These are phyloP conservation scores for Pulchroboletus neoregius DNA, from an alignment of 1,284 basidiomycete genomes.

Conservation along the genomic window DNA sequence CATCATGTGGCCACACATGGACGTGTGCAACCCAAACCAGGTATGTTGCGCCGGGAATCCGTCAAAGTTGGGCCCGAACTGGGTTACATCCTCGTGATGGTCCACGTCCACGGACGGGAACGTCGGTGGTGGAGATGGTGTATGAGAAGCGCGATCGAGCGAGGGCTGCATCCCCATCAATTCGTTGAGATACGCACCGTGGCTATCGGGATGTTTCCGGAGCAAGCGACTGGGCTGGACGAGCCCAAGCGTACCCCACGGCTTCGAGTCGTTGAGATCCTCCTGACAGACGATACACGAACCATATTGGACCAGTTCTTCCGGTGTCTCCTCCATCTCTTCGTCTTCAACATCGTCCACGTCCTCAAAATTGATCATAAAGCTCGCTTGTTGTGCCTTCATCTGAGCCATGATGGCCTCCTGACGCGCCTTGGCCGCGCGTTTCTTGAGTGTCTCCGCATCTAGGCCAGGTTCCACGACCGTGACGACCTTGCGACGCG, in stretches of 20 bases:
- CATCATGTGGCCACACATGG: conserved; percentile 97
- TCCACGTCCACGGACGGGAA: conserved; percentile 58
- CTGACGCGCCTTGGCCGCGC: conserved; percentile 80
- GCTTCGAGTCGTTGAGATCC: conserved; percentile 67
- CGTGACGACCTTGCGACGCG: conserved; percentile 44
- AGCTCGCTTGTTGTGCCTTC: conserved; percentile 85
- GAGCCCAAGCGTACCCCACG: conserved; percentile 89
- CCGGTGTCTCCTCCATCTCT: conserved; percentile 46
- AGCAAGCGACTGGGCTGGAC: conserved; percentile 88
- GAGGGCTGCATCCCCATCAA: conserved; percentile 62
- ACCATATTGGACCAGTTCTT: conserved; percentile 66
- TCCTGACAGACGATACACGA: conserved; percentile 99
- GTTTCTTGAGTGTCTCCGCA: conserved; percentile 66
- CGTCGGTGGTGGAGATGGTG: conserved; percentile 21
- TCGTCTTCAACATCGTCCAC: conserved; percentile 53
- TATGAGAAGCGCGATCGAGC: conserved; percentile 54
- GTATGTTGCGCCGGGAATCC: conserved; percentile 72
- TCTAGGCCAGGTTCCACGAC: conserved; percentile 42
- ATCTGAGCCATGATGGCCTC: conserved; percentile 91
- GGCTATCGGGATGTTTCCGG: conserved; percentile 74
- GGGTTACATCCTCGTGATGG: conserved; percentile 45
- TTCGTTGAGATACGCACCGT: conserved; percentile 69
- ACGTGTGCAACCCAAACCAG: conserved; percentile 83
- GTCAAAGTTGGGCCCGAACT: conserved; percentile 55
- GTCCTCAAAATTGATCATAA: conserved; percentile 74